Conservation (phyloP, 306 rosid species). For the Trichosanthes cucumerina region DNA sequence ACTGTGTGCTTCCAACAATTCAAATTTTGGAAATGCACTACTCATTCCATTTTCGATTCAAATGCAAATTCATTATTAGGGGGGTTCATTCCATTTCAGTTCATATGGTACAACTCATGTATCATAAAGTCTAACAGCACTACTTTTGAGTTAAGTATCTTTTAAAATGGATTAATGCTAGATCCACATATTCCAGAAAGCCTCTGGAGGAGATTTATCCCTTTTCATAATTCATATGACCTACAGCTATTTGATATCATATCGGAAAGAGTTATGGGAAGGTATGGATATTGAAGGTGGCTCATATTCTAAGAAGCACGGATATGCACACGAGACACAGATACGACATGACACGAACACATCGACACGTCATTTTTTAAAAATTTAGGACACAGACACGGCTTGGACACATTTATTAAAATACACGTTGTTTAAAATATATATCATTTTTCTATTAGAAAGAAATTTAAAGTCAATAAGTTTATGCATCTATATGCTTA, state of each 20-base stretch:
- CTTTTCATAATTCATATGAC: neutral
- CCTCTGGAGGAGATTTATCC: neutral
- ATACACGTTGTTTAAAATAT: too few relatives aligned
- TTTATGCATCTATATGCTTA: too few relatives aligned
- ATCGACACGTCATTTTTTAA: too few relatives aligned
- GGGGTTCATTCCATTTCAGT: neutral
- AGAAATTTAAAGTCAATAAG: too few relatives aligned
- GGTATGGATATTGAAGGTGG: neutral
- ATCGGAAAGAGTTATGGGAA: neutral
- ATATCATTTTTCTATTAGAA: too few relatives aligned
- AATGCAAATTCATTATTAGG: neutral
- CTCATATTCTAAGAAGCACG: too few relatives aligned
- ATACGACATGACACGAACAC: too few relatives aligned
- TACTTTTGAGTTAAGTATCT: neutral
- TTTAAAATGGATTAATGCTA: neutral
- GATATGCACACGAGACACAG: too few relatives aligned
- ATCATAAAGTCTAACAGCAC: neutral
- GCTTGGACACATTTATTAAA: too few relatives aligned
- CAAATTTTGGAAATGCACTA: neutral
- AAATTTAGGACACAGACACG: too few relatives aligned
- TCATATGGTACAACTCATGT: neutral
- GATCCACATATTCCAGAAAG: neutral
- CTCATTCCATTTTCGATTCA: neutral
- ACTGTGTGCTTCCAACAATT: neutral
- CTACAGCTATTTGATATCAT: neutral